Evolutionary conservation across 2,329 filamentous ascomycete species (phyloP).

Genomic region (Microcyclospora tardicrescens): DNA sequence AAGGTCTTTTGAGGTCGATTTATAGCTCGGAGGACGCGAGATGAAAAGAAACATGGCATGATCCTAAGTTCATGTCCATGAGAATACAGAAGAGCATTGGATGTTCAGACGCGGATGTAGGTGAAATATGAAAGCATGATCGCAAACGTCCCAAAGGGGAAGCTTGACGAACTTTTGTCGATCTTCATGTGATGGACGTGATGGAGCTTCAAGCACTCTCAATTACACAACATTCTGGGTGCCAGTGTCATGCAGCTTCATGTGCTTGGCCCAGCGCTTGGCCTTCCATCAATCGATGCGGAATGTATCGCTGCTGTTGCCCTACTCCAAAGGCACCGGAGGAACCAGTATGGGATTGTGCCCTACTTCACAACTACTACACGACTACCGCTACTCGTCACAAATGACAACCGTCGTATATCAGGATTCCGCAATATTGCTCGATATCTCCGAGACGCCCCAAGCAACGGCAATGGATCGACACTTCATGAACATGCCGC

Average conservation of each 20-base stretch:
- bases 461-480: neutral
- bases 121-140: too few relatives aligned
- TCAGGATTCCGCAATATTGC: constrained; percentile 51
- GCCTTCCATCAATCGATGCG: constrained; percentile 77
- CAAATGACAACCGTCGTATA: constrained; percentile 41
- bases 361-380: constrained; percentile 36
- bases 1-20: constrained; percentile 1
- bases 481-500: constrained; percentile 18
- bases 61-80: neutral
- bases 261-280: constrained; percentile 82
- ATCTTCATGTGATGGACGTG: too few relatives aligned
- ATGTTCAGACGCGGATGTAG: too few relatives aligned
- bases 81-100: too few relatives aligned
- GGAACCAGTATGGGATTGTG: constrained; percentile 52
- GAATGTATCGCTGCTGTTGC: constrained; percentile 78
- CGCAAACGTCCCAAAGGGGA: too few relatives aligned
- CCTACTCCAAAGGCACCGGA: constrained; percentile 54
- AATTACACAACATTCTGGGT: too few relatives aligned
- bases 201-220: too few relatives aligned
- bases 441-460: constrained; percentile 35
- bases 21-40: constrained; percentile 11
- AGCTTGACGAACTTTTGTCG: too few relatives aligned
- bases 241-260: constrained; percentile 48
- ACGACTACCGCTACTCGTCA: constrained; percentile 29
- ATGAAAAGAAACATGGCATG: constrained; percentile 12